A percentile compares a stretch with the other conserved stretches of the same genome.
These are phyloP conservation scores for Serendipita vermifera DNA, from an alignment of 768 basidiomycete species.

Conservation along the genomic window DNA sequence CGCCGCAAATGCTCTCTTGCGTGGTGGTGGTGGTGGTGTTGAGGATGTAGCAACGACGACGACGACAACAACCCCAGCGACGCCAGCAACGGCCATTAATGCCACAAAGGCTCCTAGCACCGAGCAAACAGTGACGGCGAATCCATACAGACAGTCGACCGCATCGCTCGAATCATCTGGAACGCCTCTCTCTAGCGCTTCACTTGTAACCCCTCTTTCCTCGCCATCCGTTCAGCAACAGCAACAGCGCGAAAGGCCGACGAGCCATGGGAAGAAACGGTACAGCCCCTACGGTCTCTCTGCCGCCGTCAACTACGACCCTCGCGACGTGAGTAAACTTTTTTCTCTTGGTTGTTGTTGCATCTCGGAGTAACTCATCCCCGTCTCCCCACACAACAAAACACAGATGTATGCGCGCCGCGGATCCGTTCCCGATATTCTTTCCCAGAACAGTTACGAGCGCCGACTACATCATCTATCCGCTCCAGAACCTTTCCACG, in stretches of 20 bases:
- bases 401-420: not conserved
- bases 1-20: not conserved
- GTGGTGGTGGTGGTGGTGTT: no score
- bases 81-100: no score
- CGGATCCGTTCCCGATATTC: not conserved
- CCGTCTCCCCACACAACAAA: not conserved
- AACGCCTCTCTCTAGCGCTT: not conserved
- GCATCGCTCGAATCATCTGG: not conserved
- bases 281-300: slow-evolving; percentile 3
- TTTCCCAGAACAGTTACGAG: not conserved
- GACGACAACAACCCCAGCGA: no score
- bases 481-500: no score
- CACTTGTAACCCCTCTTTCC: slow-evolving; percentile 3
- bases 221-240: not conserved
- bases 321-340: not conserved
- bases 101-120: no score
- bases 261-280: slow-evolving; percentile 10
- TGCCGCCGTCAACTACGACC: not conserved
- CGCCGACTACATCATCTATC: slow-evolving; percentile 5
- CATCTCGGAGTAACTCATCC: not conserved
- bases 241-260: not conserved
- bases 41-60: no score
- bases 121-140: no score
- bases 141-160: no score
- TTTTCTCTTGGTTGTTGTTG: no score